Evolutionary conservation across 2,329 filamentous ascomycete species (phyloP), one percentile per base, ranked within the genome.

Genomic region (Biscogniauxia mediterranea): DNA sequence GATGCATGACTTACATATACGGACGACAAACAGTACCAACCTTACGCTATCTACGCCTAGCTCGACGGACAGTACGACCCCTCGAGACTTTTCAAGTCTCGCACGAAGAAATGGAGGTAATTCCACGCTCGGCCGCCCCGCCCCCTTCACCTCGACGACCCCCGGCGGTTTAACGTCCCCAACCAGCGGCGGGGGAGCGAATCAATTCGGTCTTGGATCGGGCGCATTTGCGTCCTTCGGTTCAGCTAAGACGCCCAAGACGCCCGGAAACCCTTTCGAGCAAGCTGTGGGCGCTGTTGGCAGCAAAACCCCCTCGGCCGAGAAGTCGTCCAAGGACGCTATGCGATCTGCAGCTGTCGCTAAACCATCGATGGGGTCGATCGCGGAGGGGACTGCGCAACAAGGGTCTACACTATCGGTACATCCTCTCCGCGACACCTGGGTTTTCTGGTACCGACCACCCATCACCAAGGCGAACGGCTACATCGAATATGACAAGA

Each of bases 171-270:
- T 93, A 59, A 84, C 89, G 42, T 94, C 92, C 9, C 92, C 93
- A 15, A 92, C 90, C 13, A 84, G 86, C 58, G 85, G 85, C 69
- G 92, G 91, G 26, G 73, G 70, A 32, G 66, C 73, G 19, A 93
- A 90, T 71, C 93, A 94, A 61, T 99, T 99, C 78, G 93, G 93
- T 56, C 82, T 99, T 63, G 95, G 95, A 50, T 96, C 92, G 19
- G 95, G 95, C 69, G 95, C 95, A 59, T 99, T 99, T 76, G 94
- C 94, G 49, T 96, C 93, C n/a, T 96, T 96, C 76, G 93, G 94
- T 23, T 86, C 90, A 32, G 84, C 85, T 38, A 97, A 96, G 80
- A 93, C 93, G 1, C 91, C 93, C 57, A 98, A 97, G 81, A 89
- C 91, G 54, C 85, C 90, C 8, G 91, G 89, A 56, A 89, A 91